These are phyloP conservation scores for Vitis amurensis DNA, from an alignment of 164 flowering plant species.

Conservation along the genomic window DNA sequence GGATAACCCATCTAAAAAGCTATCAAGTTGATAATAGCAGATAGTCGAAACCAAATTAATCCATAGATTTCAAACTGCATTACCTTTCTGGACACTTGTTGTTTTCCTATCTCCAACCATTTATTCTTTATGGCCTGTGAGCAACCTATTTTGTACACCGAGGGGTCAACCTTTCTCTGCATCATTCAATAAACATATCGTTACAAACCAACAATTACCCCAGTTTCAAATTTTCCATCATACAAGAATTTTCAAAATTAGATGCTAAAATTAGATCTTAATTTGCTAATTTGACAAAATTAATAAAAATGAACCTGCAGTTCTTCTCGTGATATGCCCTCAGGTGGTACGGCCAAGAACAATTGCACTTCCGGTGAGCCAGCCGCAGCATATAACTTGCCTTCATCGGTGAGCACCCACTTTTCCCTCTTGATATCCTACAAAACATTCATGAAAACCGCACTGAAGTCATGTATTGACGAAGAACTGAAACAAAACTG, in stretches of 20 bases:
- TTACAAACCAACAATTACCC: neutral
- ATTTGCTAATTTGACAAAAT: neutral
- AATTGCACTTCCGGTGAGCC: slow-evolving; percentile 89
- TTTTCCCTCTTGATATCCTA: slow-evolving; percentile 86
- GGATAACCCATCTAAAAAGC: neutral
- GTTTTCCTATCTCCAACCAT: slow-evolving; percentile 85
- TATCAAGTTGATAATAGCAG: neutral
- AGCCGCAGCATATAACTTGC: slow-evolving; percentile 50
- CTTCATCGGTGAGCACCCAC: slow-evolving; percentile 87
- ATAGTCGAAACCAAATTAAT: neutral
- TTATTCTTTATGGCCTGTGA: slow-evolving; percentile 77
- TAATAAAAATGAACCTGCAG: slow-evolving; percentile 49
- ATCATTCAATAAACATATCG: slow-evolving; percentile 13
- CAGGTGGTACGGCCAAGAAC: slow-evolving; percentile 71
- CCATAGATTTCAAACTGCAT: neutral
- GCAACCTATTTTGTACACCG: slow-evolving; percentile 63
- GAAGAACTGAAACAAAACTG: neutral
- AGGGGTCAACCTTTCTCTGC: slow-evolving; percentile 69
- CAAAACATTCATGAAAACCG: neutral
- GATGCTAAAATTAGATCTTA: too few species aligned
- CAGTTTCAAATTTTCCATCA: neutral
- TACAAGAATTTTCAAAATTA: too few species aligned
- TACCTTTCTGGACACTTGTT: slow-evolving; percentile 73
- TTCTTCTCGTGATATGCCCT: slow-evolving; percentile 70
- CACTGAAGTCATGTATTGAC: neutral